A percentile compares a stretch with the other conserved stretches of the same genome.
phyloP scores from a whole-genome alignment of 805 yeast species.

The Dipodascus albidus region DNA sequence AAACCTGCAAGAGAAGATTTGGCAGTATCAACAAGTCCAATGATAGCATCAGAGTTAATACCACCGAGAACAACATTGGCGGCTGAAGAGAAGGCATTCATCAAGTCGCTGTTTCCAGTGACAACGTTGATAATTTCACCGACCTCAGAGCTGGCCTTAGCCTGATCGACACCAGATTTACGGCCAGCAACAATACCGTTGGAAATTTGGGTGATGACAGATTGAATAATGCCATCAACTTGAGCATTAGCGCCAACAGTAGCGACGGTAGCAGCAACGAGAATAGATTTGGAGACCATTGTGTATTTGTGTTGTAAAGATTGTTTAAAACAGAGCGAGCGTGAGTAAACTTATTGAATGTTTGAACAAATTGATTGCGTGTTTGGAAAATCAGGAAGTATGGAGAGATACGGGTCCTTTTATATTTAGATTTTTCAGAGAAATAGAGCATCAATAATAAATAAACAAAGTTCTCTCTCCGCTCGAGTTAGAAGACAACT shows the following conservation, averaged over 20 bases:
- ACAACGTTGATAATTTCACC: neutral
- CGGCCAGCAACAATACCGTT: conserved; percentile 3
- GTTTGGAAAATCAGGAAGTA: neutral
- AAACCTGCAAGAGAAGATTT: neutral
- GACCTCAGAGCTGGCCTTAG: conserved; percentile 1
- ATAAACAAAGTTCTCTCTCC: neutral
- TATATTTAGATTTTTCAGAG: neutral
- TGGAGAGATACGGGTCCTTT: neutral
- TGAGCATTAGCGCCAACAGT: conserved; percentile 3
- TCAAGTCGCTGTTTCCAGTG: neutral
- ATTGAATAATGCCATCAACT: neutral
- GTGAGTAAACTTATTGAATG: neutral
- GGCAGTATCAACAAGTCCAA: neutral
- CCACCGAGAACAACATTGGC: neutral
- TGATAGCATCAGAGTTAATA: neutral
- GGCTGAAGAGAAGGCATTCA: neutral
- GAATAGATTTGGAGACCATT: neutral
- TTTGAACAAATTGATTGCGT: no score
- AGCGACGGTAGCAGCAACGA: neutral
- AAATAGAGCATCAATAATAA: neutral
- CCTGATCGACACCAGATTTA: neutral
- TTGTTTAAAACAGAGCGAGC: neutral
- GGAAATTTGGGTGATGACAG: neutral
- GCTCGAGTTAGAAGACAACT: neutral
- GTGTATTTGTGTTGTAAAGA: neutral